Evolutionary conservation across 164 flowering plant genomes (phyloP).

Genomic region (Chimonanthus praecox): DNA sequence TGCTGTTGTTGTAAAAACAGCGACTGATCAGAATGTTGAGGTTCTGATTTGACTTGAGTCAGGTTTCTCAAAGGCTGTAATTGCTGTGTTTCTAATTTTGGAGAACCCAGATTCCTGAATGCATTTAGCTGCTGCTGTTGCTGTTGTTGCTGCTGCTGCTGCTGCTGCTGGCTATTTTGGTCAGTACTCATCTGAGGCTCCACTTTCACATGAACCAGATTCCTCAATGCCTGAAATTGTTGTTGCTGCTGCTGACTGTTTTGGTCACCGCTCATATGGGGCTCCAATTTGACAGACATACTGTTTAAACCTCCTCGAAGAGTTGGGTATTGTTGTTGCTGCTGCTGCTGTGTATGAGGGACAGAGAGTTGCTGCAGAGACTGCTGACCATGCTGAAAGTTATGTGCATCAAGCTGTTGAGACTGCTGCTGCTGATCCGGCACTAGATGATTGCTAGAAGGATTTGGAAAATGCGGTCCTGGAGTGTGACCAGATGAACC

Average conservation of each 20-base stretch:
- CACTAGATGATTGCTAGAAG: slow-evolving; percentile 46
- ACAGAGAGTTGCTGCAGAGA: slow-evolving; percentile 51
- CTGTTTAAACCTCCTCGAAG: slow-evolving; percentile 51
- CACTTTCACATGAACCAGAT: slow-evolving; percentile 51
- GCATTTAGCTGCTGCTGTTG: slow-evolving; percentile 4
- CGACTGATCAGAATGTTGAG: slow-evolving; percentile 71
- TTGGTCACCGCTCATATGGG: slow-evolving; percentile 59
- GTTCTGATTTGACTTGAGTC: slow-evolving; percentile 68
- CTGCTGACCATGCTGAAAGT: slow-evolving; percentile 69
- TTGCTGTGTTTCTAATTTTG: slow-evolving; percentile 72
- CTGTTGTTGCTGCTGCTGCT: slow-evolving; percentile 41
- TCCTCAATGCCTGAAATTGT: slow-evolving; percentile 46
- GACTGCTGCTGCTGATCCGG: slow-evolving; percentile 56
- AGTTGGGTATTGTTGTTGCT: slow-evolving; percentile 41
- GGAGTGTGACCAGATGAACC: slow-evolving; percentile 53
- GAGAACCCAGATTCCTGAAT: slow-evolving; percentile 47
- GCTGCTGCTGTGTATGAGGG: slow-evolving; percentile 17
- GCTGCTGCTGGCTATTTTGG: slow-evolving; percentile 59
- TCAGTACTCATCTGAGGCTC: slow-evolving; percentile 66
- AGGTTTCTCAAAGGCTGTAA: slow-evolving; percentile 53
- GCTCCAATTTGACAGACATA: slow-evolving; percentile 69
- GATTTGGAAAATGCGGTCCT: slow-evolving; percentile 53
- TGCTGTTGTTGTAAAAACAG: slow-evolving; percentile 70
- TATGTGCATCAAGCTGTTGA: slow-evolving; percentile 64
- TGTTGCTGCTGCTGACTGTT: slow-evolving; percentile 48